phyloP scores from a whole-genome alignment of 2,329 filamentous ascomycete genomes.

The Pezicula radicicola region DNA sequence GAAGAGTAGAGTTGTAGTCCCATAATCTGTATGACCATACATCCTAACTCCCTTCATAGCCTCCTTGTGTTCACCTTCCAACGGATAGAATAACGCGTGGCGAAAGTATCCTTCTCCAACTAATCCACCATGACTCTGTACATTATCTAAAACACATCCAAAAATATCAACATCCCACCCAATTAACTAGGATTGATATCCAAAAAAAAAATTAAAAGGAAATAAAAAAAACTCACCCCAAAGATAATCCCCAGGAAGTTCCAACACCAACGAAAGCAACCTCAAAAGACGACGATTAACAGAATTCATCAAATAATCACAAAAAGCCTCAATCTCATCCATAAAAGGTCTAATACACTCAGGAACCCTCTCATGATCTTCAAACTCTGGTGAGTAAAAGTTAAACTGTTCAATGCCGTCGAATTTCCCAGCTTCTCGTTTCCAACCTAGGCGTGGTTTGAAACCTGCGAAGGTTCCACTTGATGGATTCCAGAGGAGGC shows the following conservation, averaged over 20 bases:
- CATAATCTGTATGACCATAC: conserved; percentile 44
- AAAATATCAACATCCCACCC: background rate
- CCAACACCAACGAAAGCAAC: conserved; percentile 40
- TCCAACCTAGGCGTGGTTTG: conserved; percentile 40
- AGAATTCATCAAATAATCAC: conserved; percentile 42
- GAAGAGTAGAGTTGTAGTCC: conserved; percentile 42
- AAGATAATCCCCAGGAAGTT: conserved; percentile 40
- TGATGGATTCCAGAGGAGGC: conserved; percentile 43
- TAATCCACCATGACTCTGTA: conserved; percentile 39
- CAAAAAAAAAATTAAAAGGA: background rate
- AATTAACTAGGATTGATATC: too few species aligned
- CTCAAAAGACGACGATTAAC: conserved; percentile 40
- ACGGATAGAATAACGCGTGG: conserved; percentile 39
- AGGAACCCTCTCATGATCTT: conserved; percentile 24
- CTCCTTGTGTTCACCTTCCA: conserved; percentile 28
- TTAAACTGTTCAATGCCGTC: conserved; percentile 55
- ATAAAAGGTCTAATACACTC: conserved; percentile 45
- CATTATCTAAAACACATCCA: conserved; percentile 21
- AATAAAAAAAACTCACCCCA: conserved; percentile 24
- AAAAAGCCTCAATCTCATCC: conserved; percentile 45
- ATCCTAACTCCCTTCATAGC: conserved; percentile 38
- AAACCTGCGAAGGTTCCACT: conserved; percentile 47
- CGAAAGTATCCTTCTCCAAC: conserved; percentile 44
- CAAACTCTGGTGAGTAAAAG: conserved; percentile 24
- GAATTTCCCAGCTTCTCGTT: conserved; percentile 36